phyloP scores from a whole-genome alignment of 306 rosid genomes.

The Malus sieversii region DNA sequence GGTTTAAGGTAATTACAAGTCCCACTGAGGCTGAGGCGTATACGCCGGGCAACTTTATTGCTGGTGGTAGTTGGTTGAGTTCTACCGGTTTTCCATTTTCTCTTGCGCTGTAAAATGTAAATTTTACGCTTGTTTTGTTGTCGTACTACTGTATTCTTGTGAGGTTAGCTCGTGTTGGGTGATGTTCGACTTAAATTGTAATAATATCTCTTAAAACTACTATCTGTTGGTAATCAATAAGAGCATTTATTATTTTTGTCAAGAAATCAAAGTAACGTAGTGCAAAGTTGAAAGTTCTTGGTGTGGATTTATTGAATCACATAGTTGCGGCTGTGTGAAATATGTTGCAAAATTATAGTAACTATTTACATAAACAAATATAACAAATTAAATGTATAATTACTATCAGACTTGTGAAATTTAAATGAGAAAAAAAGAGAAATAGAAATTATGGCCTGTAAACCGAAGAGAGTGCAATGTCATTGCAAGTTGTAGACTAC shows the following conservation, averaged over 20 bases:
- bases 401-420: no score
- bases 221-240: neutral
- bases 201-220: neutral
- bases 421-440: no score
- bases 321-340: neutral
- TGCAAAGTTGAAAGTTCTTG: neutral
- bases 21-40: slow-evolving; percentile 54
- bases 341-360: no score
- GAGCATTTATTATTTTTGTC: neutral
- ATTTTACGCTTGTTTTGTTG: neutral
- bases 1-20: slow-evolving; percentile 49
- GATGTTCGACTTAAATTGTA: neutral
- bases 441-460: no score
- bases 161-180: neutral
- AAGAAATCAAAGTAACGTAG: neutral
- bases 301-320: neutral
- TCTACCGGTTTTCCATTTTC: slow-evolving; percentile 66
- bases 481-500: no score
- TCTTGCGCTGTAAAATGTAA: slow-evolving; percentile 42
- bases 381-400: no score
- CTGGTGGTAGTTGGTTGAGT: slow-evolving; percentile 59
- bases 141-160: neutral
- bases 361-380: no score
- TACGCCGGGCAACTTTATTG: slow-evolving; percentile 53
- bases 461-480: no score